phyloP scores from a whole-genome alignment of 1,284 basidiomycete genomes.

The Melampsora occidentalis region DNA sequence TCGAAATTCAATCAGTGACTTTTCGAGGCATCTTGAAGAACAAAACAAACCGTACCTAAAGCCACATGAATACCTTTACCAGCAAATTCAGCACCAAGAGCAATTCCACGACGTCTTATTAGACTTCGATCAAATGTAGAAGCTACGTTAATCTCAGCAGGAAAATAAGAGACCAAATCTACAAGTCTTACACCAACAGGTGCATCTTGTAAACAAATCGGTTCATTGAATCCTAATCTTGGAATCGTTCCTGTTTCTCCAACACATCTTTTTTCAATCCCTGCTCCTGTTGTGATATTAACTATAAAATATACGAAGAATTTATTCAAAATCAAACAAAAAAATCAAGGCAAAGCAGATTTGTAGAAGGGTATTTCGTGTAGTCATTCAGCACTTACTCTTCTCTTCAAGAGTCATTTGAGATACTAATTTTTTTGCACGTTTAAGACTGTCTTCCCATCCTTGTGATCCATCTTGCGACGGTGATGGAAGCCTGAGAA shows the following conservation, averaged over 20 bases:
- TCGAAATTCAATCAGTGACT: no score
- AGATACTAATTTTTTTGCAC: slow-evolving; percentile 33
- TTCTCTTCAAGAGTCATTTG: slow-evolving; percentile 42
- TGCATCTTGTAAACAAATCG: slow-evolving; percentile 52
- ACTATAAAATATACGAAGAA: slow-evolving; percentile 9
- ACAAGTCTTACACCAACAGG: slow-evolving; percentile 51
- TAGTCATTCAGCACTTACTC: background rate
- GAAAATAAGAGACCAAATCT: slow-evolving; percentile 51
- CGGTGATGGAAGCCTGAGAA: slow-evolving; percentile 28
- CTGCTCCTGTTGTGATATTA: slow-evolving; percentile 39
- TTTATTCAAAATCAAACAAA: no score
- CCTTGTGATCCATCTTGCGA: slow-evolving; percentile 16
- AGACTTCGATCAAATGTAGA: slow-evolving; percentile 51
- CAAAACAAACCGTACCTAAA: slow-evolving; percentile 49
- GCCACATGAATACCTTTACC: slow-evolving; percentile 52
- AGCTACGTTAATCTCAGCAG: slow-evolving; percentile 51
- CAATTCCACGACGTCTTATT: slow-evolving; percentile 49
- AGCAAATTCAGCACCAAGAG: slow-evolving; percentile 51
- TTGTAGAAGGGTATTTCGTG: background rate
- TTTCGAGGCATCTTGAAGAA: no score
- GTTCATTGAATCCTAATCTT: slow-evolving; percentile 49
- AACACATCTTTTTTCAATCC: slow-evolving; percentile 28
- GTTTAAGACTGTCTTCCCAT: slow-evolving; percentile 14
- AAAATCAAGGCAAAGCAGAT: no score
- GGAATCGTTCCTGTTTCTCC: slow-evolving; percentile 46